These are phyloP conservation scores for Calamus simplicifolius DNA, from an alignment of 176 grass and related monocot genomes.

Conservation along the genomic window DNA sequence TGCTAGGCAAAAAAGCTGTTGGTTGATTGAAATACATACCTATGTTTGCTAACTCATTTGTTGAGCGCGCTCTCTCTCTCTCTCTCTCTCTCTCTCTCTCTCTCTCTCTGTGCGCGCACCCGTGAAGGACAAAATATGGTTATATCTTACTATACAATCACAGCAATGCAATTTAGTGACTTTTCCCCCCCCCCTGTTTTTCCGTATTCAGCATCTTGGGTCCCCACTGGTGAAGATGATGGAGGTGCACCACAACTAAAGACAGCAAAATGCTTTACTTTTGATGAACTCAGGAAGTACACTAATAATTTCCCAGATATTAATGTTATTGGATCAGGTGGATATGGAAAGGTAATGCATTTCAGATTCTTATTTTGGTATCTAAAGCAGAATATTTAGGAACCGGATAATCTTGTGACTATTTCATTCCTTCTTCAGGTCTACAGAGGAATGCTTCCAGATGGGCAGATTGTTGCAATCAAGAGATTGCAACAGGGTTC, in stretches of 20 bases:
- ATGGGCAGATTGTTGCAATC: slow-evolving; percentile 62
- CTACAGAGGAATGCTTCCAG: slow-evolving; percentile 62
- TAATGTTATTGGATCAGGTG: slow-evolving; percentile 67
- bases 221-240: slow-evolving; percentile 50
- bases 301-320: slow-evolving; percentile 71
- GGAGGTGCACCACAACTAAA: slow-evolving; percentile 58
- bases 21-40: too few species aligned
- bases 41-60: too few species aligned
- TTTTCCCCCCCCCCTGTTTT: background rate
- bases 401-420: background rate
- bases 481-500: slow-evolving; percentile 79
- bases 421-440: slow-evolving; percentile 28
- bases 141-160: background rate
- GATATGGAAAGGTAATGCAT: slow-evolving; percentile 61
- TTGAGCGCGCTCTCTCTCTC: too few species aligned
- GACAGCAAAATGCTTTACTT: slow-evolving; percentile 46
- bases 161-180: background rate
- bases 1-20: too few species aligned
- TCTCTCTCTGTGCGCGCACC: too few species aligned
- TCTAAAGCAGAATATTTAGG: background rate
- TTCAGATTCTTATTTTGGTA: background rate
- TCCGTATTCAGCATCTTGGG: slow-evolving; percentile 57
- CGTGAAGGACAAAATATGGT: too few species aligned
- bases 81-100: too few species aligned
- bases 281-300: slow-evolving; percentile 62